These are phyloP conservation scores for Trichosporon ovoides DNA, from an alignment of 1,284 basidiomycete genomes.

Conservation along the genomic window DNA sequence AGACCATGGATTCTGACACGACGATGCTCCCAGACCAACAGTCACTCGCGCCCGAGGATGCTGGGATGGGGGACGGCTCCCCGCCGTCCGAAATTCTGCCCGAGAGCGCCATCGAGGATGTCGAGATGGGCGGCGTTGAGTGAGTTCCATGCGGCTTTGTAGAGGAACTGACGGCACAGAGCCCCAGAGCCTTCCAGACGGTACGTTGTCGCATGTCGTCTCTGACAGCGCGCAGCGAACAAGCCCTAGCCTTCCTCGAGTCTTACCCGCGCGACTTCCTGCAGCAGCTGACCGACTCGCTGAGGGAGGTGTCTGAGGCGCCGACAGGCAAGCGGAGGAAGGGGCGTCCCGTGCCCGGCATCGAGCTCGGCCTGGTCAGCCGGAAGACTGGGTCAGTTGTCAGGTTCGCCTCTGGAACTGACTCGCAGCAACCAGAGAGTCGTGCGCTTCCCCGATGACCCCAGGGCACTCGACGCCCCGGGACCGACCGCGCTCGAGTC, in stretches of 20 bases:
- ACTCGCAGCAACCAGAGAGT: slow-evolving; percentile 24
- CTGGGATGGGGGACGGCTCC: too few relatives aligned
- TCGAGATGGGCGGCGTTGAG: background rate
- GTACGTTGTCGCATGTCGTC: background rate
- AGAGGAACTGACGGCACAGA: background rate
- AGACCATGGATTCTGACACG: too few relatives aligned
- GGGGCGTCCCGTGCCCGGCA: slow-evolving; percentile 1
- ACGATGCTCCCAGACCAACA: too few relatives aligned
- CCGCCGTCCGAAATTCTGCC: background rate
- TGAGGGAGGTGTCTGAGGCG: background rate
- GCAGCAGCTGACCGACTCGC: slow-evolving; percentile 14
- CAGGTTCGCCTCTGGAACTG: background rate
- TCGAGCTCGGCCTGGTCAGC: slow-evolving; percentile 10
- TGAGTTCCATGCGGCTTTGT: background rate
- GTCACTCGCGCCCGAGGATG: too few relatives aligned
- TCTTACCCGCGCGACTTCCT: slow-evolving; percentile 19
- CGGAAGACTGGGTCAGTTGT: slow-evolving; percentile 22
- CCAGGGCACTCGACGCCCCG: background rate
- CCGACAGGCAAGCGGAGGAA: slow-evolving; percentile 2
- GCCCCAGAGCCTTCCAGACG: background rate
- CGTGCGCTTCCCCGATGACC: slow-evolving; percentile 32
- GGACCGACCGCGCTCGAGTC: slow-evolving; percentile 19
- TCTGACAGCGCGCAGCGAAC: slow-evolving; percentile 10
- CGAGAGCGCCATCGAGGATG: background rate
- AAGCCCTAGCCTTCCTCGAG: slow-evolving; percentile 24